These are phyloP conservation scores for Globisporangium carolinianum DNA, from an alignment of 352 stramenopile species.

Conservation along the genomic window DNA sequence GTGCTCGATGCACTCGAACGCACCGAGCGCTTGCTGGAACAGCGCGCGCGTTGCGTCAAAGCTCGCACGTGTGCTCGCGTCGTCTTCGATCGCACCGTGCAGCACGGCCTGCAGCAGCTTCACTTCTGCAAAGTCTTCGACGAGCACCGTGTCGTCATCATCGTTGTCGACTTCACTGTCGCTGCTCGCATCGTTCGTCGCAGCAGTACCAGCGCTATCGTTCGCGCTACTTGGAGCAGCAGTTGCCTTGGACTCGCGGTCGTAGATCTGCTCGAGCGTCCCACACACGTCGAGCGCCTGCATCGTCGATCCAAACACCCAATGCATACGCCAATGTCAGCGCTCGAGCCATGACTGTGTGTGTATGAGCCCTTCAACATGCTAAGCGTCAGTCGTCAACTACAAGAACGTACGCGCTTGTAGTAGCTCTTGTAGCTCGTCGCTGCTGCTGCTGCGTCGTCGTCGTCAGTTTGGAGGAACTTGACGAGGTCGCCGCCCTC, in stretches of 20 bases:
- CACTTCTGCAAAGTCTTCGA: conserved; percentile 40
- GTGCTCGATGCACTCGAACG: neutral
- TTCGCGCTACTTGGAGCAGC: neutral
- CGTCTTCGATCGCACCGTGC: conserved; percentile 30
- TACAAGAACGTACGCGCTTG: conserved; percentile 8
- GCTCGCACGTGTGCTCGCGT: conserved; percentile 14
- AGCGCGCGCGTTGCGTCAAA: conserved; percentile 45
- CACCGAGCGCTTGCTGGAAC: conserved; percentile 51
- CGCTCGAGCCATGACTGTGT: neutral
- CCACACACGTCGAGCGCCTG: conserved; percentile 21
- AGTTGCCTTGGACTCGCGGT: conserved; percentile 14
- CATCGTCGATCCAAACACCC: neutral
- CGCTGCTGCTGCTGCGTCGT: conserved; percentile 2
- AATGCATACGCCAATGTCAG: neutral
- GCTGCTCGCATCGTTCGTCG: neutral
- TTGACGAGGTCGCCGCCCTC: conserved; percentile 62
- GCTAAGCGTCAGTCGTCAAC: too few species aligned
- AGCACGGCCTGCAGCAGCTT: conserved; percentile 66
- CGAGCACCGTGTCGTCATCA: conserved; percentile 39
- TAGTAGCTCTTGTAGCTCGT: conserved; percentile 10
- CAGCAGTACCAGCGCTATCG: neutral
- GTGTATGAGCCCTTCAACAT: too few species aligned
- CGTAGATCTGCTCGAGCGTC: conserved; percentile 34
- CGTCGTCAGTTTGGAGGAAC: conserved; percentile 31
- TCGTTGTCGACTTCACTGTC: conserved; percentile 7